phyloP scores from a whole-genome alignment of 495 filamentous ascomycete genomes.

The Annulohypoxylon stygium region DNA sequence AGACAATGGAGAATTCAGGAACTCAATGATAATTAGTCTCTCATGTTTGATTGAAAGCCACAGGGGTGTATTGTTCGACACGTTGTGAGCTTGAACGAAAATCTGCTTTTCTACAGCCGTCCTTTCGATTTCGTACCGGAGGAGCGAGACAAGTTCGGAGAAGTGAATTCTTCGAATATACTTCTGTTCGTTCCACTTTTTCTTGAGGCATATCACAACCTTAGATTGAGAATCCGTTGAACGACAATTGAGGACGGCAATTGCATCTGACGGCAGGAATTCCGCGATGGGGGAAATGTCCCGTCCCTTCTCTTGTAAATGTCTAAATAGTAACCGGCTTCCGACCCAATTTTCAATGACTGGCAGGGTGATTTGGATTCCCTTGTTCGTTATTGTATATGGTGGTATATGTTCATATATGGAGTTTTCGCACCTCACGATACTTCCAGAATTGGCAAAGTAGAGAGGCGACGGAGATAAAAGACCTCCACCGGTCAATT shows the following conservation, averaged over 20 bases:
- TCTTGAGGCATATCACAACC: background rate
- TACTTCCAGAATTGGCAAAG: background rate
- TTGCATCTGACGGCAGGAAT: background rate
- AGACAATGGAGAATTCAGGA: background rate
- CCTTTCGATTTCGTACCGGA: background rate
- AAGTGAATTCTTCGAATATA: background rate
- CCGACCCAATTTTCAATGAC: background rate
- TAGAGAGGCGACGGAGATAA: background rate
- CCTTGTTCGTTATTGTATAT: background rate
- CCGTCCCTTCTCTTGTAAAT: background rate
- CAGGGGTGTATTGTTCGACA: background rate
- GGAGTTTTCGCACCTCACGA: background rate
- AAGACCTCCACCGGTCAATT: background rate
- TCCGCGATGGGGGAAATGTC: background rate
- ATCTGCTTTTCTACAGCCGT: background rate
- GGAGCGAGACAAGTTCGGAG: background rate
- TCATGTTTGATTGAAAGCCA: background rate
- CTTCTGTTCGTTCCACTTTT: background rate
- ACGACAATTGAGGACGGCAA: background rate
- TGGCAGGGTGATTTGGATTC: background rate
- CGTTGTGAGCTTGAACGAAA: background rate
- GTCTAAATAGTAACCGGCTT: background rate
- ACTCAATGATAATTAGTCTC: background rate
- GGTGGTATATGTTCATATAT: background rate
- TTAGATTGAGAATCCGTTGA: background rate